Evolutionary conservation across 768 basidiomycete genomes (phyloP).

Genomic region (Lactarius sanguifluus): DNA sequence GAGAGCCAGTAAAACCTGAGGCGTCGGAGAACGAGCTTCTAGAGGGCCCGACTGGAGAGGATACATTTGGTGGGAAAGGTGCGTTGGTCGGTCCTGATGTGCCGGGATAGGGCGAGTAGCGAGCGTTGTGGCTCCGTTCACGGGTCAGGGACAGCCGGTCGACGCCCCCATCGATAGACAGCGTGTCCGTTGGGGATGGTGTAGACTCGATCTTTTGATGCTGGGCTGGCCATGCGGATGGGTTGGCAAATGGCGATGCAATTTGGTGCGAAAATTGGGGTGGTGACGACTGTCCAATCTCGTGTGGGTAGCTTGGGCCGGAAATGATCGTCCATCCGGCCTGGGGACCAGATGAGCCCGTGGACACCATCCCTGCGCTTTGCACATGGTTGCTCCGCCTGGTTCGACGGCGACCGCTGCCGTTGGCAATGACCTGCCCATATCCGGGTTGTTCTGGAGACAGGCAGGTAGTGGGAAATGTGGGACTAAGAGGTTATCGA

Average conservation of each 20-base stretch:
- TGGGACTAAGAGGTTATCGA: constrained; percentile 52
- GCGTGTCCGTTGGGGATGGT: constrained; percentile 25
- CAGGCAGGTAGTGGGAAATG: constrained; percentile 79
- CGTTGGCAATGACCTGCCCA: constrained; percentile 70
- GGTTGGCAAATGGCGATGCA: constrained; percentile 15
- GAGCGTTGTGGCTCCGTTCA: constrained; percentile 33
- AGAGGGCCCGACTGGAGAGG: constrained; percentile 39
- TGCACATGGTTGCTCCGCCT: constrained; percentile 26
- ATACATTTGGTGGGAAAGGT: constrained; percentile 32
- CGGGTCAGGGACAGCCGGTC: constrained; percentile 37
- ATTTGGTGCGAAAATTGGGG: constrained; percentile 13
- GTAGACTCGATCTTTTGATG: constrained; percentile 13
- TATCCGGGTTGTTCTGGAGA: constrained; percentile 85
- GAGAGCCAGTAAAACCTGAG: constrained; percentile 24
- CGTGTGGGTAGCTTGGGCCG: constrained; percentile 24
- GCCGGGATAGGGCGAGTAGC: constrained; percentile 50
- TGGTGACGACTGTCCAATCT: constrained; percentile 15
- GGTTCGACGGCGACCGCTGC: constrained; percentile 26
- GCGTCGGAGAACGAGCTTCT: constrained; percentile 36
- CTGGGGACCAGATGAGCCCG: constrained; percentile 23
- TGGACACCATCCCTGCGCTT: constrained; percentile 15
- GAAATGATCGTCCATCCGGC: constrained; percentile 30
- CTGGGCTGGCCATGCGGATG: constrained; percentile 11
- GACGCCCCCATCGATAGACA: constrained; percentile 31
- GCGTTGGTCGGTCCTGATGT: constrained; percentile 33